phyloP scores from a whole-genome alignment of 768 basidiomycete species.

The Kwoniella dejecticola region DNA sequence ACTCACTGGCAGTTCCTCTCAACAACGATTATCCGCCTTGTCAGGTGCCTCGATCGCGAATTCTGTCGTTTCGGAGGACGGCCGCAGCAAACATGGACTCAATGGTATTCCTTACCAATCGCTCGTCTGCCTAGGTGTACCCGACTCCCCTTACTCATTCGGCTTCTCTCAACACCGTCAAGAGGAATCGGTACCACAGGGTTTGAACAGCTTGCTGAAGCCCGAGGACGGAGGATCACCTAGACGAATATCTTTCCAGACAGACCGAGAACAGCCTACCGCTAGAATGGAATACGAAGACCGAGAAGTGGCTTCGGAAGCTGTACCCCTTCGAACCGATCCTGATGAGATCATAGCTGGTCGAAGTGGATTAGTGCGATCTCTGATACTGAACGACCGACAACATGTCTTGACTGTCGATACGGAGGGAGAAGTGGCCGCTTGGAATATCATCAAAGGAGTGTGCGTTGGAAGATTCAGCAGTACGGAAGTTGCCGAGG shows the following conservation, averaged over 20 bases:
- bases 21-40: slow-evolving; percentile 25
- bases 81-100: neutral
- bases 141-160: slow-evolving; percentile 50
- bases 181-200: slow-evolving; percentile 68
- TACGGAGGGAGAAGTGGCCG: slow-evolving; percentile 80
- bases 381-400: slow-evolving; percentile 79
- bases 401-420: slow-evolving; percentile 89
- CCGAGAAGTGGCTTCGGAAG: slow-evolving; percentile 80
- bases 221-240: slow-evolving; percentile 13
- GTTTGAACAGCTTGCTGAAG: slow-evolving; percentile 11
- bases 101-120: slow-evolving; percentile 63
- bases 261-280: slow-evolving; percentile 10
- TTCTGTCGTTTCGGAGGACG: slow-evolving; percentile 52
- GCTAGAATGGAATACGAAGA: slow-evolving; percentile 55
- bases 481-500: slow-evolving; percentile 64
- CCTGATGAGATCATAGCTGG: slow-evolving; percentile 77
- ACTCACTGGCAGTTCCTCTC: slow-evolving; percentile 18
- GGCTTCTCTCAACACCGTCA: slow-evolving; percentile 47
- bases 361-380: slow-evolving; percentile 74
- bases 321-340: slow-evolving; percentile 59
- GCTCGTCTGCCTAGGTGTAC: slow-evolving; percentile 55
- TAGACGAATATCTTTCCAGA: slow-evolving; percentile 13
- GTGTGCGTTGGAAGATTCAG: slow-evolving; percentile 72
- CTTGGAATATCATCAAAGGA: slow-evolving; percentile 87
- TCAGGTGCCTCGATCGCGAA: slow-evolving; percentile 46